phyloP scores from a whole-genome alignment of 306 rosid genomes.

The Ziziphus jujuba region DNA sequence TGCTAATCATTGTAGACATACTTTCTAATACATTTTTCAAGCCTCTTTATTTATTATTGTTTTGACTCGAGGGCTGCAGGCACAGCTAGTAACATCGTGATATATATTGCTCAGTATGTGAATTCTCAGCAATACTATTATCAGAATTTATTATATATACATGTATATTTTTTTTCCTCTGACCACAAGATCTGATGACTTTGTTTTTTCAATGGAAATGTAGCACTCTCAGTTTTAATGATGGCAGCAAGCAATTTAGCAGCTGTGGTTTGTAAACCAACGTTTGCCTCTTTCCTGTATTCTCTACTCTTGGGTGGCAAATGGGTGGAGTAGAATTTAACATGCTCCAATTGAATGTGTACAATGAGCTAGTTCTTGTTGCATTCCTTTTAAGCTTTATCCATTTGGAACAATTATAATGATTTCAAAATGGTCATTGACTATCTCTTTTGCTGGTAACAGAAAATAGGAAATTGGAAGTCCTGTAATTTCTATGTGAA shows the following conservation, averaged over 20 bases:
- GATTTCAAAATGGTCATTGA: neutral
- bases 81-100: slow-evolving; percentile 86
- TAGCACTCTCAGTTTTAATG: slow-evolving; percentile 88
- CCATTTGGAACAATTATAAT: neutral
- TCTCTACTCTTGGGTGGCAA: slow-evolving; percentile 5
- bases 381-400: neutral
- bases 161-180: too few relatives aligned
- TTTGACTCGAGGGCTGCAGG: slow-evolving; percentile 53
- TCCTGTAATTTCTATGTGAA: neutral
- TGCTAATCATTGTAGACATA: slow-evolving; percentile 8
- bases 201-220: slow-evolving; percentile 67
- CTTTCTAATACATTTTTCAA: neutral
- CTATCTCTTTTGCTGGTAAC: neutral
- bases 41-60: neutral
- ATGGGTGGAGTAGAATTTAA: slow-evolving; percentile 3
- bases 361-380: neutral
- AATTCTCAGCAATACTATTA: slow-evolving; percentile 5
- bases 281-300: slow-evolving; percentile 12
- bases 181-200: slow-evolving; percentile 22
- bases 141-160: too few relatives aligned
- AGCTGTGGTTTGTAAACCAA: slow-evolving; percentile 66
- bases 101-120: slow-evolving; percentile 82
- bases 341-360: slow-evolving; percentile 5
- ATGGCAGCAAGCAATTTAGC: slow-evolving; percentile 80
- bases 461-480: neutral